Evolutionary conservation across 345 rosid genomes (phyloP).

Genomic region (Toxicodendron radicans): DNA sequence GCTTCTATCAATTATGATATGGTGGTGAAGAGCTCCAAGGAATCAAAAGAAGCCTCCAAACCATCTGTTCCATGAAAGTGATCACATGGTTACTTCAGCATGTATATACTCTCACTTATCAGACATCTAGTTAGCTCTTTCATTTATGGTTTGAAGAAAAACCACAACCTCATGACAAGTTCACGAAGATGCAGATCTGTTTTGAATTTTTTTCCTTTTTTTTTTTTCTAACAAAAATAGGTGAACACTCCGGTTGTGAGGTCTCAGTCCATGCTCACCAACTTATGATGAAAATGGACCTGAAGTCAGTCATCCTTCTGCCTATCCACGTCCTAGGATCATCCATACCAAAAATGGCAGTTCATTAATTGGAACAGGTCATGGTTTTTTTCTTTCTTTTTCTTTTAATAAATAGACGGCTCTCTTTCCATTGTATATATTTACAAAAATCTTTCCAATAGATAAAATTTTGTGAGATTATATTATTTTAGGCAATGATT

Average conservation of each 20-base stretch:
- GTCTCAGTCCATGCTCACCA: conserved; percentile 2
- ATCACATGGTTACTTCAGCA: neutral
- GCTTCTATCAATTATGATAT: conserved; percentile 91
- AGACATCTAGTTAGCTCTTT: neutral
- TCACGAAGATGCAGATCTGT: conserved; percentile 13
- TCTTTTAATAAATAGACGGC: neutral
- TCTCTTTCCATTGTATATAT: conserved; percentile 14
- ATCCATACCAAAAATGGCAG: neutral
- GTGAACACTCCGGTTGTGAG: conserved; percentile 2
- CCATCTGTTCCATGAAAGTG: conserved; percentile 37
- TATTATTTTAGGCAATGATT: neutral
- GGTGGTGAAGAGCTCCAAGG: conserved; percentile 57
- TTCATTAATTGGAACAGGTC: conserved; percentile 2
- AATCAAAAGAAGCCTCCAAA: conserved; percentile 51
- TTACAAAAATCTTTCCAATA: conserved; percentile 11
- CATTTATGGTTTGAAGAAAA: conserved; percentile 5
- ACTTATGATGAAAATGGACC: neutral
- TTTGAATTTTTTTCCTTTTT: neutral
- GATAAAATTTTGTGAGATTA: conserved; percentile 3
- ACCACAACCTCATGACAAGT: conserved; percentile 3
- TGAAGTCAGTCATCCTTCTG: neutral
- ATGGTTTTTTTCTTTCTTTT: neutral
- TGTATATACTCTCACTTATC: neutral
- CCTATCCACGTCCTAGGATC: neutral
- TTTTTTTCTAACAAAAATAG: conserved; percentile 1